Percentiles rank a stretch among this genome's conserved stretches.
phyloP scores from a whole-genome alignment of 371 early-diverging fungal genomes.

The Paramicrosporidium saccamoebae region DNA sequence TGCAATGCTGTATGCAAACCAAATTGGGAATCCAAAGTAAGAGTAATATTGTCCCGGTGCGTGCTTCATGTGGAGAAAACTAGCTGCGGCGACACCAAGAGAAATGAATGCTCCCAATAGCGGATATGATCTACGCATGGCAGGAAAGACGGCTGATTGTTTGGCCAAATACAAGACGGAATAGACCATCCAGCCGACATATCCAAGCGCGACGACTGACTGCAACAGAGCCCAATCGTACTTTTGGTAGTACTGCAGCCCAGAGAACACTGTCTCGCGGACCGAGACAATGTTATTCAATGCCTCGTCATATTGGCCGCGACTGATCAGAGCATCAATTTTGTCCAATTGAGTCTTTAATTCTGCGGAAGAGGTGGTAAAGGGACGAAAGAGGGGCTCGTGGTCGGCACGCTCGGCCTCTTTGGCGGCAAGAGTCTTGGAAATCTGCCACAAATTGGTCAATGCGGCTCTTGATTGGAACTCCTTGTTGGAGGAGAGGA shows the following conservation, averaged over 20 bases:
- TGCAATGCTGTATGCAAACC: too few species aligned
- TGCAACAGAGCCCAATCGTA: conserved; percentile 78
- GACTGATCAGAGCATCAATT: conserved; percentile 18
- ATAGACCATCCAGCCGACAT: conserved; percentile 62
- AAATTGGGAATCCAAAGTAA: too few species aligned
- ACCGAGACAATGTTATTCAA: conserved; percentile 16
- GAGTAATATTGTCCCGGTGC: too few species aligned
- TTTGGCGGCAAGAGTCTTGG: conserved; percentile 52
- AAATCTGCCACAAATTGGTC: conserved; percentile 45
- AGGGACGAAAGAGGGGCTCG: too few species aligned
- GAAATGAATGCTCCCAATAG: too few species aligned
- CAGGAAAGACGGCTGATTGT: conserved; percentile 4
- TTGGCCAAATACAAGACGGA: conserved; percentile 30
- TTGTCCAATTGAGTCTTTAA: too few species aligned
- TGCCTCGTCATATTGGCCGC: conserved; percentile 18
- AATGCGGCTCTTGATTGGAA: conserved; percentile 31
- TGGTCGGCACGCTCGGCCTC: conserved; percentile 9
- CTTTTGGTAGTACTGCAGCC: conserved; percentile 72
- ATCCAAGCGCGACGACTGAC: conserved; percentile 47
- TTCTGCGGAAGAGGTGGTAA: too few species aligned
- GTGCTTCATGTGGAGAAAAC: too few species aligned
- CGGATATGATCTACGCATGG: not conserved
- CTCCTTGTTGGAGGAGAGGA: conserved; percentile 20
- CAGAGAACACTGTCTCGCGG: conserved; percentile 24
- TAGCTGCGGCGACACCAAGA: too few species aligned